Evolutionary conservation across 805 yeast genomes (phyloP), one percentile per base, ranked within the genome.

Genomic region (Pichia ethanolica): DNA sequence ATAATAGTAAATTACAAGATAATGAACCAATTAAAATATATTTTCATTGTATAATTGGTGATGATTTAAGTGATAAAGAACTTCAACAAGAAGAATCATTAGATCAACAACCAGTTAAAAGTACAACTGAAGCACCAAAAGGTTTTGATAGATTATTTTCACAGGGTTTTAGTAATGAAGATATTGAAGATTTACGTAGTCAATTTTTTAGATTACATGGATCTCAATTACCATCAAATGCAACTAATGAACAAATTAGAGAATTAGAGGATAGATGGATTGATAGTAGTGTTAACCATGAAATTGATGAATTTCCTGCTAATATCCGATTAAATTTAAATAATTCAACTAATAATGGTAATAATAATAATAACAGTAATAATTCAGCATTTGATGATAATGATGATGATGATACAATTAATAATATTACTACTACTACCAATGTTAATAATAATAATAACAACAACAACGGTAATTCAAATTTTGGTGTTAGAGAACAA

Each of bases 191-290:
- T 49, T 65, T 90, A 51, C 73, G 97, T 51, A 69, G 76, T 46
- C 97, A 89, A 63, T 89, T 90, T 60, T 75, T 79, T 50, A 73
- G 74, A 50, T 72, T 89, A 3, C 86, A 87, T 63, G 87, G 87
- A 0, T 71, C 61, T 42, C 67, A 53, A 9, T 42, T 57, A 43
- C 46, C 46, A 12, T 59, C 60, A 28, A 72, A 72, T 36, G 75
- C 69, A 44, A 77, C 73, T 25, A 74, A 67, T 44, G 76, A 73
- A 27, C 86, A 75, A 50, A 65, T 82, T 2, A 63, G 88, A 45
- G 83, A 82, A 54, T 64, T 88, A 50, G 96, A 89, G 61, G 96
- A 89, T 56, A 73, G 87, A 49, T 89, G 96, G 96, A 85, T 89
- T 53, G 93, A 89, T 56, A 80, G 83, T 44, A 84, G 89, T 0